A percentile compares a stretch with the other conserved stretches of the same genome.
Conservation (phyloP, 257 asterid species). For the Solanum medicagineum region DNA sequence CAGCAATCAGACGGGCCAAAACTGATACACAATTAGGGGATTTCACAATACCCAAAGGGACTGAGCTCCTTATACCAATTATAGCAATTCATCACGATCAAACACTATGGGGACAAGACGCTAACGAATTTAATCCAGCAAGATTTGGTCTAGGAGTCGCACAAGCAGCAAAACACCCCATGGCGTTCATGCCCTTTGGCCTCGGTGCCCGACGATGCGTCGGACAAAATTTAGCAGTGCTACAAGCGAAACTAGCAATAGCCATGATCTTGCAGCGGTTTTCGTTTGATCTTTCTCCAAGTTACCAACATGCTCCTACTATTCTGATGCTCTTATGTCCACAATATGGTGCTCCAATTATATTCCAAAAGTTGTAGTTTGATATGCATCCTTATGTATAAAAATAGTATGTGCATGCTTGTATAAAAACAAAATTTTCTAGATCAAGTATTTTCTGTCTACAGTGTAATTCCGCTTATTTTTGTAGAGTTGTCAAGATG, state of each 20-base stretch:
- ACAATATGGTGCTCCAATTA: conserved; percentile 48
- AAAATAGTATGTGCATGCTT: background rate
- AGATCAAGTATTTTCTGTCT: background rate
- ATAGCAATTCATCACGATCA: conserved; percentile 56
- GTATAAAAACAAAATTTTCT: background rate
- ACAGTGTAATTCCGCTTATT: background rate
- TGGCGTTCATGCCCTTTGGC: conserved; percentile 60
- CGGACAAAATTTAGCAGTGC: conserved; percentile 58
- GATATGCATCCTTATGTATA: background rate
- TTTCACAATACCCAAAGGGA: conserved; percentile 50
- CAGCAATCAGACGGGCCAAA: conserved; percentile 66
- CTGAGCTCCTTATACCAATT: conserved; percentile 62
- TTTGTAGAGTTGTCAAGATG: background rate
- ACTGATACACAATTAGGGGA: conserved; percentile 52
- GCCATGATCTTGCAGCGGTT: conserved; percentile 57
- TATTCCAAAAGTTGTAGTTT: background rate
- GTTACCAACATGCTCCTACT: conserved; percentile 62
- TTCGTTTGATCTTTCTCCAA: conserved; percentile 36
- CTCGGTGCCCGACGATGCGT: conserved; percentile 70
- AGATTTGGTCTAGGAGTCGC: conserved; percentile 31
- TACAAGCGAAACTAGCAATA: conserved; percentile 68
- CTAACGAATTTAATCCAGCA: conserved; percentile 50
- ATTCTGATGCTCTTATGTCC: conserved; percentile 65
- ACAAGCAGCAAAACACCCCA: background rate
- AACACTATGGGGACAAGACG: conserved; percentile 69